Evolutionary conservation across 306 rosid species (phyloP).

Genomic region (Rubus parviflorus): DNA sequence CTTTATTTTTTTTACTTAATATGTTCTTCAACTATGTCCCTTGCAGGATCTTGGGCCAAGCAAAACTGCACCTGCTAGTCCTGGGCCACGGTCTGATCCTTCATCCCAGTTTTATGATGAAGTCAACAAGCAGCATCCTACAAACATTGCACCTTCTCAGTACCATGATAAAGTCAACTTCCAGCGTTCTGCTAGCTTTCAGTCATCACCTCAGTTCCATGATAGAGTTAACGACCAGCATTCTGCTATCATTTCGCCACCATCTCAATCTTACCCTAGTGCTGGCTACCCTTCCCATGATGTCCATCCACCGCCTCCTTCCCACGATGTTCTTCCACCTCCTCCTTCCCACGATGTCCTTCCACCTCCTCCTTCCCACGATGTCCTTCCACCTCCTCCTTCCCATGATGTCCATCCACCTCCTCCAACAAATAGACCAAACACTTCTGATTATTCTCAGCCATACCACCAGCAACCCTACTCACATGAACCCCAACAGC

Average conservation of each 20-base stretch:
- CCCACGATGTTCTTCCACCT: neutral
- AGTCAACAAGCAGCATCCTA: conserved; percentile 35
- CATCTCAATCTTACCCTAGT: conserved; percentile 58
- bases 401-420: conserved; percentile 67
- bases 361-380: conserved; percentile 61
- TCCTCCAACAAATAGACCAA: conserved; percentile 58
- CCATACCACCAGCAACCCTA: conserved; percentile 64
- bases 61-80: conserved; percentile 42
- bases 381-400: conserved; percentile 37
- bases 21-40: conserved; percentile 20
- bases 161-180: conserved; percentile 24
- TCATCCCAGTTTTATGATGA: conserved; percentile 43
- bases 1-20: neutral
- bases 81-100: conserved; percentile 52
- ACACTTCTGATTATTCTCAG: conserved; percentile 56
- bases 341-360: conserved; percentile 57
- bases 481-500: conserved; percentile 65
- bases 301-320: neutral
- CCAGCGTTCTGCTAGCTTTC: conserved; percentile 39
- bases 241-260: conserved; percentile 42
- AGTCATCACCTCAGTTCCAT: conserved; percentile 46
- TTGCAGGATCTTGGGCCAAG: conserved; percentile 65
- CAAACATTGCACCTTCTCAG: conserved; percentile 21
- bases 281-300: conserved; percentile 41
- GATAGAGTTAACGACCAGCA: conserved; percentile 50